Base-by-base conservation (phyloP, 2,329 filamentous ascomycete species). In the Emmonsiellopsis sp. region DNA sequence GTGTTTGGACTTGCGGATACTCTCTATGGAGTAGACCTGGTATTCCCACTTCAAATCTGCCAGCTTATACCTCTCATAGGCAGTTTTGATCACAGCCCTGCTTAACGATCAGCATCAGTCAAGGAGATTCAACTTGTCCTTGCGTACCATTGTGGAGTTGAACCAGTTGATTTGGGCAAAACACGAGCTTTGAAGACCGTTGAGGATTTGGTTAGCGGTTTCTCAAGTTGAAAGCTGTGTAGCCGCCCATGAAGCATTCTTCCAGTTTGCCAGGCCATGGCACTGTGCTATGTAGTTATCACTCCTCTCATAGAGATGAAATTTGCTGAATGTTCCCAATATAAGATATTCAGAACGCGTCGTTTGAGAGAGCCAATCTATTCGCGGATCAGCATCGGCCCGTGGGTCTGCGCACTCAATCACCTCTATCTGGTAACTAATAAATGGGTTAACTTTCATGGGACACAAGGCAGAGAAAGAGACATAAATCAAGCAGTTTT, bases 121-220 rank as follows among this genome's bases (percentile, higher is more conserved):
- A 43, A 42, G 39, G 3, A 27, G 17, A 53, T 17, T 44, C 3
- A 44, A 42, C 43, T 40, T n/a, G 42, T 11, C 33, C 34, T 42
- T 53, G 39, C 51, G 31, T 53, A 53, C 45, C 51, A 53, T 53
- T 53, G 14, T 36, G 51, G 51, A 32, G 36, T 36, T 34, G 44
- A 49, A 33, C 10, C 45, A 6, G 17, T 36, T 40, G 45, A 53
- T 34, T 53, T 48, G 27, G 44, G 36, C 51, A 53, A 49, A 48
- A 53, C 51, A 39, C 51, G 43, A 8, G 51, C 51, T 49, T 53
- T 53, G 51, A 53, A 53, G 51, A 49, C 34, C 9, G 51, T 53
- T 27, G 51, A 53, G 39, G 34, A 53, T 34, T 53, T 53, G 9
- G 51, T 53, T 17, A 53, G 45, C 37, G 51, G 51, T 43, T 53